Evolutionary conservation across 73 alveolate genomes (phyloP).

Genomic region (Paramecium bursaria): DNA sequence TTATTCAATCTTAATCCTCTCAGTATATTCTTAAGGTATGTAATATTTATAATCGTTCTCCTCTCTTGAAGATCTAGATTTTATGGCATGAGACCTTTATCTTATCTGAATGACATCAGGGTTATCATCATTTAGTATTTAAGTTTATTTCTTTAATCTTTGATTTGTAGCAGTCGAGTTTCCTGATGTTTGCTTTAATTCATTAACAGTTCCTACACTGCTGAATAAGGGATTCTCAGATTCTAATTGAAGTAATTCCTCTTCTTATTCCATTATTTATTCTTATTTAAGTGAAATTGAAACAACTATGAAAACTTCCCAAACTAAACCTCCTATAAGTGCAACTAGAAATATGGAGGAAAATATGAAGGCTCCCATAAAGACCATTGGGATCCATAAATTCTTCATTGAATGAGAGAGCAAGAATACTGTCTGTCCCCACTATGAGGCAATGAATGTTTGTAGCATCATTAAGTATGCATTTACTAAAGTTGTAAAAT

Average conservation of each 20-base stretch:
- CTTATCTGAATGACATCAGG: constrained; percentile 10
- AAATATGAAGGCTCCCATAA: constrained; percentile 51
- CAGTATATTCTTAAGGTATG: no score
- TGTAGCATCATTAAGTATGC: constrained; percentile 54
- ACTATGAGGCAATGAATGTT: constrained; percentile 47
- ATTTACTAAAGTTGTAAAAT: constrained; percentile 52
- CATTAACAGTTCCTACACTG: constrained; percentile 44
- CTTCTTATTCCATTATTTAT: constrained; percentile 22
- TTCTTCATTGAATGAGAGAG: neutral
- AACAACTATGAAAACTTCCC: constrained; percentile 71
- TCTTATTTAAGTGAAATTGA: constrained; percentile 25
- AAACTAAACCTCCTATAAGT: constrained; percentile 65
- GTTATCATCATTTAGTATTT: constrained; percentile 49
- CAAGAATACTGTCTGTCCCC: constrained; percentile 62
- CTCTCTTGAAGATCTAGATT: no score
- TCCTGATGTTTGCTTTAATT: neutral
- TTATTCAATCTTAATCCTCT: no score
- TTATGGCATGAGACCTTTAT: no score
- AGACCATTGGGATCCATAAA: constrained; percentile 26
- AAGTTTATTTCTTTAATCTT: constrained; percentile 23
- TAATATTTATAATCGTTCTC: no score
- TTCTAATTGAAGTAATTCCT: constrained; percentile 16
- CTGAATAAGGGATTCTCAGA: constrained; percentile 18
- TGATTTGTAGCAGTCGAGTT: neutral
- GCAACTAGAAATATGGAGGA: constrained; percentile 58